These are phyloP conservation scores for Grifola frondosa DNA, from an alignment of 1,284 basidiomycete species.

Conservation along the genomic window DNA sequence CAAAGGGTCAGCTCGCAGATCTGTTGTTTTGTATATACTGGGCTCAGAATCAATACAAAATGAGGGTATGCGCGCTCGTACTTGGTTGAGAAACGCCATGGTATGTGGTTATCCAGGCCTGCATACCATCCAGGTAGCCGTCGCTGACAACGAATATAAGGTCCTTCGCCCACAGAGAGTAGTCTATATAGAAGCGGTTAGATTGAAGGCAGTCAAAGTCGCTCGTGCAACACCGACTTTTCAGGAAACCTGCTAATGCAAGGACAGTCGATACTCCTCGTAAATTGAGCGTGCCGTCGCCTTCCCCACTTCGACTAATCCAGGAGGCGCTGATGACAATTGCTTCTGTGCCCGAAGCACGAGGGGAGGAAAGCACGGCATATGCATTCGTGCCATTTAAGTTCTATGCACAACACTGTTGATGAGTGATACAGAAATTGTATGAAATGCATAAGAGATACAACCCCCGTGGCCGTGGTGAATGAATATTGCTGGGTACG, in stretches of 20 bases:
- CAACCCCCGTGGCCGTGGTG: conserved; percentile 44
- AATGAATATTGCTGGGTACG: conserved; percentile 72
- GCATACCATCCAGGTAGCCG: conserved; percentile 86
- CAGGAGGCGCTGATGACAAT: conserved; percentile 90
- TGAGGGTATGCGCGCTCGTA: conserved; percentile 32
- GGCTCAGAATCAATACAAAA: background rate
- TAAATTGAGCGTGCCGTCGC: conserved; percentile 67
- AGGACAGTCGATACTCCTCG: conserved; percentile 86
- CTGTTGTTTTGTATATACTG: conserved; percentile 43
- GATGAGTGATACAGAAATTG: conserved; percentile 25
- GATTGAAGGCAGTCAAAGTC: conserved; percentile 2
- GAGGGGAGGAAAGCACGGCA: conserved; percentile 78
- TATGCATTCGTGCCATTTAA: conserved; percentile 77
- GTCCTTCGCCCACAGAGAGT: conserved; percentile 94
- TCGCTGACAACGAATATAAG: conserved; percentile 90
- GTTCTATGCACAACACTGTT: conserved; percentile 29
- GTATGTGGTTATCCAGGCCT: conserved; percentile 88
- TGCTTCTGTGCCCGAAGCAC: conserved; percentile 87
- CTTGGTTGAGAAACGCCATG: conserved; percentile 71
- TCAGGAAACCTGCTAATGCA: conserved; percentile 79
- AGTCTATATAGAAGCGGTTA: conserved; percentile 48
- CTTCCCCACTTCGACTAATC: conserved; percentile 65
- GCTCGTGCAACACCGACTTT: conserved; percentile 71
- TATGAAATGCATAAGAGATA: background rate
- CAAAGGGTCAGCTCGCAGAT: conserved; percentile 65